Percentiles rank a stretch among this genome's conserved stretches.
phyloP scores from a whole-genome alignment of 2,329 filamentous ascomycete genomes.

The Aaosphaeria pasadenensis region DNA sequence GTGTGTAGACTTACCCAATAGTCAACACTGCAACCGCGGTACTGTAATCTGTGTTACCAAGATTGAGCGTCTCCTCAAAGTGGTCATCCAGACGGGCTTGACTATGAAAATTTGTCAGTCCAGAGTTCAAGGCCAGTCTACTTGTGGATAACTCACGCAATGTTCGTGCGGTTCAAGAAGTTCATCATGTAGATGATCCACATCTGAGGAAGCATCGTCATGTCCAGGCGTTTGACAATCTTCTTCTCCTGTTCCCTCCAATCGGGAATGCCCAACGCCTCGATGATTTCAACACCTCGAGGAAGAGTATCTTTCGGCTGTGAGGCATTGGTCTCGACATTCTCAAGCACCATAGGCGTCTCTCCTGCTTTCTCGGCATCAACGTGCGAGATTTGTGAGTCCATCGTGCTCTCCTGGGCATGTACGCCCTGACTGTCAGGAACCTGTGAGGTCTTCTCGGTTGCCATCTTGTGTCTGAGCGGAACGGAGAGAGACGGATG shows the following conservation, averaged over 20 bases:
- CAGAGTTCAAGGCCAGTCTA: not conserved
- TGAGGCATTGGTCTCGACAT: too few relatives aligned
- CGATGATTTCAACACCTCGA: conserved; percentile 3
- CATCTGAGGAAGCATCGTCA: not conserved
- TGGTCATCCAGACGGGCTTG: not conserved
- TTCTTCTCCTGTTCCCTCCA: conserved; percentile 8
- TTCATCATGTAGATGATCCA: not conserved
- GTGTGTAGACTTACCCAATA: conserved; percentile 2
- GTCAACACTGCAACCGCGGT: conserved; percentile 11
- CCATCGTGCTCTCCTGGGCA: too few relatives aligned
- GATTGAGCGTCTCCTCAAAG: conserved; percentile 3
- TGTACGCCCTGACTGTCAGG: too few relatives aligned
- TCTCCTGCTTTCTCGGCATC: too few relatives aligned
- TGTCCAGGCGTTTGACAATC: not conserved
- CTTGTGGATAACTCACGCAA: not conserved
- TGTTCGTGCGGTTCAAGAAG: not conserved
- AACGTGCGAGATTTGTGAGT: too few relatives aligned
- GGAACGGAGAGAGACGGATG: too few relatives aligned
- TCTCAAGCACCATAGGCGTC: too few relatives aligned
- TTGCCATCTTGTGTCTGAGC: too few relatives aligned
- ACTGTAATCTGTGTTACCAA: conserved; percentile 12
- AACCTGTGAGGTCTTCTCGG: too few relatives aligned
- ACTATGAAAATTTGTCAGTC: not conserved
- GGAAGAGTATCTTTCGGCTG: too few relatives aligned
- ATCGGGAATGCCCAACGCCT: conserved; percentile 9